Evolutionary conservation across 2,329 filamentous ascomycete genomes (phyloP).

Genomic region (Colletotrichum caudatum): DNA sequence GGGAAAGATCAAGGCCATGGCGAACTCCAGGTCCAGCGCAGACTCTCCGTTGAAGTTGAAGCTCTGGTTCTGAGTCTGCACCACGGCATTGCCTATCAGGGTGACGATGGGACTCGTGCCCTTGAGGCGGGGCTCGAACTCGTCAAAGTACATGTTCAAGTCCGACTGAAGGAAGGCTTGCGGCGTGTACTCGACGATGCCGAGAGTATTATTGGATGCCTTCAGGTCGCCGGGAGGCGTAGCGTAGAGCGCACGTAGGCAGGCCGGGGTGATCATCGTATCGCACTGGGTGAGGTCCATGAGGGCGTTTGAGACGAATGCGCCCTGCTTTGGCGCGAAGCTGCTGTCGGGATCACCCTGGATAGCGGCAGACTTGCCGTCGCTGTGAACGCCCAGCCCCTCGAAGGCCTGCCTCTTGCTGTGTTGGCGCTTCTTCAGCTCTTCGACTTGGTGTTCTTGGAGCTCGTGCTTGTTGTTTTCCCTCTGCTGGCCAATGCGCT

Average conservation of each 20-base stretch:
- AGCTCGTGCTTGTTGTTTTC: conserved; percentile 45
- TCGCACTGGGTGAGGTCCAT: conserved; percentile 58
- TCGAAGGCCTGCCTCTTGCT: conserved; percentile 31
- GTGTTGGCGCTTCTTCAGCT: conserved; percentile 46
- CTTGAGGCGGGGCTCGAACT: conserved; percentile 56
- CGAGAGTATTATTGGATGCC: conserved; percentile 58
- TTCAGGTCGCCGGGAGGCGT: conserved; percentile 54
- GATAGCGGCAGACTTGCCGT: conserved; percentile 45
- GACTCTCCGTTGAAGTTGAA: conserved; percentile 58
- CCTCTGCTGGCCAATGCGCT: conserved; percentile 47
- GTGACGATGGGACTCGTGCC: conserved; percentile 59
- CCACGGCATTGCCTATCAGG: conserved; percentile 60
- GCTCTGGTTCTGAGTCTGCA: conserved; percentile 51
- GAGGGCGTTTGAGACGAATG: conserved; percentile 47
- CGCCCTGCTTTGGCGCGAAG: conserved; percentile 50
- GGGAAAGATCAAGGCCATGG: conserved; percentile 65
- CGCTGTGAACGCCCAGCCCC: conserved; percentile 37
- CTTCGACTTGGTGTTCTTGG: conserved; percentile 43
- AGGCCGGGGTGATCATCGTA: conserved; percentile 67
- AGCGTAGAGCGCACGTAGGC: conserved; percentile 62
- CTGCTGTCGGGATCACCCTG: conserved; percentile 46
- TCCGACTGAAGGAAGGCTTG: conserved; percentile 65
- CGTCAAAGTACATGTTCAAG: conserved; percentile 61
- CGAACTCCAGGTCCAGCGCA: conserved; percentile 66
- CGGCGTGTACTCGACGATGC: conserved; percentile 64